Percentiles rank a stretch among this genome's conserved stretches.
Evolutionary conservation across 257 asterid genomes (phyloP).

Genomic region (Solanum sparsipilum): DNA sequence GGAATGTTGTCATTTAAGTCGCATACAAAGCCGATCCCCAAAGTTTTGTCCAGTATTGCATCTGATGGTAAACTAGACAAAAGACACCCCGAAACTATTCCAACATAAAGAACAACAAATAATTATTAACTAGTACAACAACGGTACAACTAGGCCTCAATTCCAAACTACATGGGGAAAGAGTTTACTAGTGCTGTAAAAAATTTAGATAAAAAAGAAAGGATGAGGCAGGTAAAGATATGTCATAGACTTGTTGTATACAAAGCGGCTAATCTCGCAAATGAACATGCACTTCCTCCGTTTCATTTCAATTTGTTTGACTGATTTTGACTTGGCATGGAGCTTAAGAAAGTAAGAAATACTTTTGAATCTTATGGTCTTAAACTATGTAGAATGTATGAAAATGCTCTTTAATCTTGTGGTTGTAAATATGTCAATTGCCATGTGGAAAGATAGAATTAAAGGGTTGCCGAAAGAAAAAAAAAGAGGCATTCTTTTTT

Average conservation of each 20-base stretch:
- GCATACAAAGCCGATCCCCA: constrained; percentile 82
- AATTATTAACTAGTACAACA: neutral
- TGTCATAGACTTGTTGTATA: neutral
- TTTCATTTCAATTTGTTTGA: neutral
- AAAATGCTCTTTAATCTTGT: neutral
- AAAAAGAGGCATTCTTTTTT: neutral
- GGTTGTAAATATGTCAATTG: neutral
- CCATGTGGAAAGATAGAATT: neutral
- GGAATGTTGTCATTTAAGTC: constrained; percentile 96
- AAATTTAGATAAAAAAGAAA: neutral
- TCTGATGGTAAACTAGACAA: constrained; percentile 94
- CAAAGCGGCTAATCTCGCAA: neutral
- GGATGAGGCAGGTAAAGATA: neutral
- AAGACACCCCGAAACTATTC: constrained; percentile 82
- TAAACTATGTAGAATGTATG: neutral
- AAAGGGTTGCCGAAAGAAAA: neutral
- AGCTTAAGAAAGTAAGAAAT: neutral
- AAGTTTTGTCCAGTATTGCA: constrained; percentile 51
- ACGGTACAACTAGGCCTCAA: neutral
- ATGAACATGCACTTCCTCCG: neutral
- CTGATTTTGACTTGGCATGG: neutral
- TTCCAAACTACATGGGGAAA: neutral
- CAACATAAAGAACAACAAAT: constrained; percentile 1
- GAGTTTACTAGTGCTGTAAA: neutral
- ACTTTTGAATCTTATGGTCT: neutral